phyloP scores from a whole-genome alignment of 352 stramenopile genomes.

The Phytopythium boreale region DNA sequence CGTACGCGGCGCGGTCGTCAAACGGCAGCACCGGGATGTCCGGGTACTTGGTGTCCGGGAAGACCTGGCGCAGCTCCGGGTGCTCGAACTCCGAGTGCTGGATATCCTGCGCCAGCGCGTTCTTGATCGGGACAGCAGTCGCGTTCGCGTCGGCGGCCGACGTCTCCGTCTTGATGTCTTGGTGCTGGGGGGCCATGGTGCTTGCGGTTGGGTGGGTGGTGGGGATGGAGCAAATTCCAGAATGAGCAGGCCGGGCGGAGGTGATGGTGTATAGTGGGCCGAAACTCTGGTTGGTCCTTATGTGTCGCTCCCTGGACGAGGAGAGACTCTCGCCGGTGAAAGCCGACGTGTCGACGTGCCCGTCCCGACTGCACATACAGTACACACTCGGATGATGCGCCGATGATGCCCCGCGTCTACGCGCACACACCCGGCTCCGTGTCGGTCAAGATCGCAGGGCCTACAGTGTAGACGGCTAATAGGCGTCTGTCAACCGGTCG shows the following conservation, averaged over 20 bases:
- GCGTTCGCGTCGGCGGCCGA: constrained; percentile 2
- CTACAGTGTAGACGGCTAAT: too few species aligned
- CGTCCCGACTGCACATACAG: not conserved
- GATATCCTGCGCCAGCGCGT: constrained; percentile 19
- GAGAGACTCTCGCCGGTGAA: not conserved
- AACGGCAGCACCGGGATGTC: constrained; percentile 27
- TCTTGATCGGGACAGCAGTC: constrained; percentile 16
- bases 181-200: constrained; percentile 22
- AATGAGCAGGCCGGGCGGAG: not conserved
- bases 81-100: constrained; percentile 18
- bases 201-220: not conserved
- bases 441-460: not conserved
- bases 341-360: not conserved
- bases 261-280: not conserved
- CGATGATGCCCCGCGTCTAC: not conserved
- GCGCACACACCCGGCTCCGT: not conserved
- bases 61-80: constrained; percentile 23
- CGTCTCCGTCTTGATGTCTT: constrained; percentile 10
- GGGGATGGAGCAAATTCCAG: not conserved
- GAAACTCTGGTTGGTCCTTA: not conserved
- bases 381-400: not conserved
- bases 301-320: not conserved
- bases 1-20: constrained; percentile 25
- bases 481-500: not conserved
- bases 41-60: constrained; percentile 24